Evolutionary conservation across 75 land plant genomes (phyloP), one percentile per base, ranked within the genome.

Genomic region (Selaginella tamariscina): DNA sequence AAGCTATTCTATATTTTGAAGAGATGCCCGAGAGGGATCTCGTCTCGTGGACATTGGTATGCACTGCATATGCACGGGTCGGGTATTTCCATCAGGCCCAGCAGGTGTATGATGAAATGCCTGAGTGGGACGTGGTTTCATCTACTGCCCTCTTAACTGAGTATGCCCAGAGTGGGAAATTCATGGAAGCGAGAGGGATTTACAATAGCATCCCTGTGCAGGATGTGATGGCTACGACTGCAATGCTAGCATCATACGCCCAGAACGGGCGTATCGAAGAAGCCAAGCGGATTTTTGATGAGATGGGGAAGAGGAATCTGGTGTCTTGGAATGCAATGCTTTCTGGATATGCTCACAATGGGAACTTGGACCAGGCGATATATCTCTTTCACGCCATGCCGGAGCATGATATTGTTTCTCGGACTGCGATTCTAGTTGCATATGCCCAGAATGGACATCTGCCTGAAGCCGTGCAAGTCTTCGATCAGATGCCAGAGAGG

Each of bases 301-400:
- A 5, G 8, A 59, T 59, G 62, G 24, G 8, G 21, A 21, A 59
- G n/a, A 21, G 62, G 8, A 59, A 59, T n/a, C 21, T 59, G 8
- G 62, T 59, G 8, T 59, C 62, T 5, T 59, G 62, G 62, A 59
- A 59, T 59, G 62, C 62, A n/a, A 59, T 59, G 24, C 21, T 59
- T n/a, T 59, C 62, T 2, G 62, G 23, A 2, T 59, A 59, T n/a
- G 62, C 62, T 2, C 5, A 59, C 27, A n/a, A 59, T 2, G 62
- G 62, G n/a, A 21, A 59, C n/a, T 23, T 59, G 9, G 62, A 59
- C 23, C 27, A 8, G 23, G 62, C 62, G n/a, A 23, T 8, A 8
- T 5, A 23, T 5, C 18, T n/a, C 62, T 59, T 59, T 23, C 18
- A 59, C 8, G 5, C 21, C 21, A 59, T 59, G 62, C 62, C 62